Conservation (phyloP, 179 eudicot genomes). For the Gypsophila paniculata region DNA sequence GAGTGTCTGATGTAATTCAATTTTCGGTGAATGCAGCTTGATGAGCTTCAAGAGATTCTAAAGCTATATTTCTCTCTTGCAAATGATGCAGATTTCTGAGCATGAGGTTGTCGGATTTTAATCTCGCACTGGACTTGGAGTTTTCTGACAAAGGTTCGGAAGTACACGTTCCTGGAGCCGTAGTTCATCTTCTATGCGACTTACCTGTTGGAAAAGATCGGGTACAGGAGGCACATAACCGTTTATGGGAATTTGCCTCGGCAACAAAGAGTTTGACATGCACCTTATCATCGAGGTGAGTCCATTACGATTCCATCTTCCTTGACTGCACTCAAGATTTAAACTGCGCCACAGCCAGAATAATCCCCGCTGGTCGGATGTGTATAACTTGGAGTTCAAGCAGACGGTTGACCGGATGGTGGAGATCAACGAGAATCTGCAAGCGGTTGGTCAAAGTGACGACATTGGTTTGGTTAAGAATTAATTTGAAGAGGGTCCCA, state of each 20-base stretch:
- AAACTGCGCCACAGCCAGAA: constrained; percentile 95
- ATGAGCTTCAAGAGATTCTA: background rate
- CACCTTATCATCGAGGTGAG: constrained; percentile 96
- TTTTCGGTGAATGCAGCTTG: no score
- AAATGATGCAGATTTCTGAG: no score
- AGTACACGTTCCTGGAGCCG: no score
- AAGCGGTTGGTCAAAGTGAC: constrained; percentile 52
- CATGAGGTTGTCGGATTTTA: constrained; percentile 92
- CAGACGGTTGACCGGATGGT: no score
- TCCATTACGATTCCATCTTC: background rate
- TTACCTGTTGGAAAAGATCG: constrained; percentile 88
- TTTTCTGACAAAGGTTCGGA: constrained; percentile 91
- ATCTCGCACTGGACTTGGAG: constrained; percentile 90
- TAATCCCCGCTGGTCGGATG: no score
- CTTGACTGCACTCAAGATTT: background rate
- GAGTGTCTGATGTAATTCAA: no score
- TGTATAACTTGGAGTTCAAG: no score
- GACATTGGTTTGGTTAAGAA: constrained; percentile 75
- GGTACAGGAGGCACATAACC: constrained; percentile 98
- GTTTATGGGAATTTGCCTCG: constrained; percentile 90
- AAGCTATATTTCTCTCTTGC: no score
- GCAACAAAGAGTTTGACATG: constrained; percentile 94
- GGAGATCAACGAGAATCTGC: constrained; percentile 56
- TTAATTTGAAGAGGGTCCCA: constrained; percentile 83
- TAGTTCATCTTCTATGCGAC: constrained; percentile 97